Evolutionary conservation across 1,284 basidiomycete species (phyloP).

Genomic region (Coniferiporia weirii): DNA sequence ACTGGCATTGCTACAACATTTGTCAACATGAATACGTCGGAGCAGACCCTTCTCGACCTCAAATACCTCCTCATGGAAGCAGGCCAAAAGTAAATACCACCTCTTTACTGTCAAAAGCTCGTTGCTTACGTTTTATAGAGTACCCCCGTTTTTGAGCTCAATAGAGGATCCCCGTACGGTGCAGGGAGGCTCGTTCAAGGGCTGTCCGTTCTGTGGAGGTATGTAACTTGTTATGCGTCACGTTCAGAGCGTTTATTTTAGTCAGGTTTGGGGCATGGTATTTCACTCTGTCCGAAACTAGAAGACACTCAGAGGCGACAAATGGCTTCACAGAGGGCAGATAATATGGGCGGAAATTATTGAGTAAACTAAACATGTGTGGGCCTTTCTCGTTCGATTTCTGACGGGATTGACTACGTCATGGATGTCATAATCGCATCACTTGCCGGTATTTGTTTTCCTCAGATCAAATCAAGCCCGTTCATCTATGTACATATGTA

Average conservation of each 20-base stretch:
- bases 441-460: no score
- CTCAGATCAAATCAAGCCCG: no score
- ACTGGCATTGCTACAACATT: slow-evolving; percentile 99
- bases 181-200: slow-evolving; percentile 72
- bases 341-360: slow-evolving; percentile 60
- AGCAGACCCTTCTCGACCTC: slow-evolving; percentile 93
- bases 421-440: no score
- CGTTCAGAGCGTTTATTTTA: background rate
- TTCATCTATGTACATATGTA: no score
- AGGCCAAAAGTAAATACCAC: slow-evolving; percentile 77
- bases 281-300: slow-evolving; percentile 93
- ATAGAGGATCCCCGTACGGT: slow-evolving; percentile 89
- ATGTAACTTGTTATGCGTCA: slow-evolving; percentile 21
- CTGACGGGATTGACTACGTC: no score
- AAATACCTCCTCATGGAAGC: slow-evolving; percentile 98
- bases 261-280: slow-evolving; percentile 84
- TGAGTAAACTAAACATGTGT: slow-evolving; percentile 22
- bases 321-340: slow-evolving; percentile 76
- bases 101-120: slow-evolving; percentile 1
- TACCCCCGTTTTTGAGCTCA: slow-evolving; percentile 29
- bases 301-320: slow-evolving; percentile 89
- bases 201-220: slow-evolving; percentile 97
- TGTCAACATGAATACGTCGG: slow-evolving; percentile 94
- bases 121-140: no score
- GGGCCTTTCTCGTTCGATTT: no score